Conservation (phyloP, 2,329 filamentous ascomycete species). For the Beauveria bassiana region DNA sequence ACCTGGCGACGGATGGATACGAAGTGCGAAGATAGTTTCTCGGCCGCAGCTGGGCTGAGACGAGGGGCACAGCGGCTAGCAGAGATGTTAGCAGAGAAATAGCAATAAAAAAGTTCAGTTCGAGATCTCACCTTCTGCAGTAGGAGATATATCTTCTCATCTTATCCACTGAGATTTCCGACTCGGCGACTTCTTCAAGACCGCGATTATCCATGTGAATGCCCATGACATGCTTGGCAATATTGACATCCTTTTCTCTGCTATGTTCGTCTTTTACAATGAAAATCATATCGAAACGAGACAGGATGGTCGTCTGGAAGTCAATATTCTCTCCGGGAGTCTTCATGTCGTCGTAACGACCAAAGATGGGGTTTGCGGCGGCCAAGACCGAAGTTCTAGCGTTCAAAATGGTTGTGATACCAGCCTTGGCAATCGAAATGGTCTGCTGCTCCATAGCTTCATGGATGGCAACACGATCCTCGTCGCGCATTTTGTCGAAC, state of each 20-base stretch:
- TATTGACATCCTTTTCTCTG: conserved; percentile 78
- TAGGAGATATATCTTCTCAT: conserved; percentile 97
- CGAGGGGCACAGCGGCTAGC: conserved; percentile 80
- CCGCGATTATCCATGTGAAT: conserved; percentile 91
- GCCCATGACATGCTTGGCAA: conserved; percentile 94
- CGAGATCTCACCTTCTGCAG: conserved; percentile 75
- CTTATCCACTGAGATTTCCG: conserved; percentile 89
- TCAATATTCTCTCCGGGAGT: conserved; percentile 97
- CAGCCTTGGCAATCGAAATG: conserved; percentile 96
- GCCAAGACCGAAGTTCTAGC: conserved; percentile 91
- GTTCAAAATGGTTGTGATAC: conserved; percentile 96
- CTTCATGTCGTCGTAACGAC: conserved; percentile 96
- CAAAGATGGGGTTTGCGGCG: conserved; percentile 95
- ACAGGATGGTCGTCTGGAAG: conserved; percentile 96
- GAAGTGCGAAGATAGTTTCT: conserved; percentile 95
- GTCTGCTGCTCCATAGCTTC: conserved; percentile 99
- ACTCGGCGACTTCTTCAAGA: conserved; percentile 72
- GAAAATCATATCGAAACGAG: conserved; percentile 99
- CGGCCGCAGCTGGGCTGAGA: conserved; percentile 81
- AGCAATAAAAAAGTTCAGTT: neutral
- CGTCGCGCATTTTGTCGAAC: conserved; percentile 99
- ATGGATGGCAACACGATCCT: conserved; percentile 95
- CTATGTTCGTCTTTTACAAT: conserved; percentile 96
- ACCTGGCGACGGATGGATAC: conserved; percentile 94
- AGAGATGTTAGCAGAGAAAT: conserved; percentile 20